Base-by-base conservation (phyloP, 495 filamentous ascomycete genomes). In the Corynascus novoguineensis region DNA sequence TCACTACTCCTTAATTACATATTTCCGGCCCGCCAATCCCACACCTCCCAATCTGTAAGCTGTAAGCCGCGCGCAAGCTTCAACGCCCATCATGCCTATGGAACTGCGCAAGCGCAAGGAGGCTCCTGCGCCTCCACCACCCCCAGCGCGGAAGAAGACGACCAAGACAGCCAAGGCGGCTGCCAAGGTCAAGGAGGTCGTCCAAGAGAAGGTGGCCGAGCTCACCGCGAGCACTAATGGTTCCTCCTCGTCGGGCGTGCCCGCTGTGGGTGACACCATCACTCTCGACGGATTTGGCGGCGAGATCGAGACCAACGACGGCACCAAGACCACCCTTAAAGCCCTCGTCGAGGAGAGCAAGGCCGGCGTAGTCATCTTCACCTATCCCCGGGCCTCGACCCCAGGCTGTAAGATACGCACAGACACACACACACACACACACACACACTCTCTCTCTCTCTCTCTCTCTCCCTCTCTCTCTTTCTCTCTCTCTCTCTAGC, bases 381-480 rank as follows among this genome's bases (percentile, higher is more conserved):
- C 90, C 32, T 98, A 97, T 68, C 93, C 93, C 29, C 95, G 87
- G 76, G 93, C 93, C 57, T 92, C 87, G 11, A 98, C 93, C 27
- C 88, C 88, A 27, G 93, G 95, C 55, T 98, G 93, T 96, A 85
- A 82, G 90, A 3, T 42, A 32, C 17, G 24, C 17, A 17, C 19
- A 4, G 15, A 5, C 2, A n/a, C n/a, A 45, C 2, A n/a, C 10
- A 5, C 7, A 32, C 40, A 27, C 11, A 45, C 24, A 5, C 1
- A 41, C 17, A 21, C 6, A 22, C 47, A 17, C 9, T 17, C 22
- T 12, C 14, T 22, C 51, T 14, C 38, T 31, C 21, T 19, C 38
- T 40, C 15, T 37, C n/a, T 27, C 21, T 40, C 38, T 21, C 11
- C n/a, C 14, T 27, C n/a, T 24, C 34, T 12, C 28, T 32, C n/a